Conservation (phyloP, 2,329 filamentous ascomycete species). For the Immersiporthe knoxdaviesiana region DNA sequence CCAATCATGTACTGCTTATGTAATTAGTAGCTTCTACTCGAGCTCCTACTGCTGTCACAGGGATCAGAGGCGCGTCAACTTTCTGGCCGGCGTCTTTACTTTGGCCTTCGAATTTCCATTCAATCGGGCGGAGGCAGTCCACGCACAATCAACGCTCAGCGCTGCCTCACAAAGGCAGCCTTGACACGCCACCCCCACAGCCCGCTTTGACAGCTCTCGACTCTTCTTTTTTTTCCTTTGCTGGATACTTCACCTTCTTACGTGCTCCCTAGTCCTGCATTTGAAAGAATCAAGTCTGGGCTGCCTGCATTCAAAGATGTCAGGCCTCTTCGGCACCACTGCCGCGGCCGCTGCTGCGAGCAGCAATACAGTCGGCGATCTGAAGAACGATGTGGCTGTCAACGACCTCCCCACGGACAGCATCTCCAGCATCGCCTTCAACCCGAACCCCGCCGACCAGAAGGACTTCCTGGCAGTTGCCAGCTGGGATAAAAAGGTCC, state of each 20-base stretch:
- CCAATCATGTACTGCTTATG: slow-evolving; percentile 26
- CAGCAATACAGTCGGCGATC: slow-evolving; percentile 80
- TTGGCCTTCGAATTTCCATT: slow-evolving; percentile 23
- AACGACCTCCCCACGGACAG: slow-evolving; percentile 81
- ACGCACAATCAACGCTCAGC: slow-evolving; percentile 2
- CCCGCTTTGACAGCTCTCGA: neutral
- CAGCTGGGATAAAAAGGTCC: slow-evolving; percentile 97
- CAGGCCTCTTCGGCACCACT: slow-evolving; percentile 62
- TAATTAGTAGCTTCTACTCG: neutral
- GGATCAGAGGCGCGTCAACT: slow-evolving; percentile 18
- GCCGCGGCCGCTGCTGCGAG: slow-evolving; percentile 53
- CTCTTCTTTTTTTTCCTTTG: too few relatives aligned
- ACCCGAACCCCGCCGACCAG: slow-evolving; percentile 52
- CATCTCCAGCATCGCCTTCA: slow-evolving; percentile 83
- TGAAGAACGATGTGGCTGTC: slow-evolving; percentile 85
- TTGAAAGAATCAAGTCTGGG: neutral
- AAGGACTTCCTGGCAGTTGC: slow-evolving; percentile 83
- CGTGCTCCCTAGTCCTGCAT: neutral
- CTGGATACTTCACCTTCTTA: neutral
- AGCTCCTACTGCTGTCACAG: slow-evolving; percentile 14
- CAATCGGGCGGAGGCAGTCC: slow-evolving; percentile 6
- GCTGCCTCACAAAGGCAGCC: slow-evolving; percentile 7
- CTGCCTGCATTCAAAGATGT: slow-evolving; percentile 55
- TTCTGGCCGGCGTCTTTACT: slow-evolving; percentile 12
- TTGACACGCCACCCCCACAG: neutral